Conservation (phyloP, 225 moss, liverwort and hornwort genomes). For the Rhytidiadelphus loreus region DNA sequence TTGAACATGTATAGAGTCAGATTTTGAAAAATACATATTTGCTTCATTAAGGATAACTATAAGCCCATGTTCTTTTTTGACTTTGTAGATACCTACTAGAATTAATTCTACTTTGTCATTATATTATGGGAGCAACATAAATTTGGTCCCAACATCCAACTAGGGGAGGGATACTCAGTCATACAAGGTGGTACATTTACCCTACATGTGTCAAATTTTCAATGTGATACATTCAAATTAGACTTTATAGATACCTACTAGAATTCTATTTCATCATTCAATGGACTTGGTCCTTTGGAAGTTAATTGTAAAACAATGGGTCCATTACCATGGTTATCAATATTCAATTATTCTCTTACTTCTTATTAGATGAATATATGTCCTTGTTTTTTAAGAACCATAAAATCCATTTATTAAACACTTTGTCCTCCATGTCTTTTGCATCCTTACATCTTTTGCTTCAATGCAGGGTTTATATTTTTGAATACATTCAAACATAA, state of each 20-base stretch:
- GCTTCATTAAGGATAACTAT: too few relatives aligned
- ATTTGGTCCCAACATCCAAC: neutral
- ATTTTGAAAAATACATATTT: too few relatives aligned
- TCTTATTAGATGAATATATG: neutral
- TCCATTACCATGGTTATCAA: neutral
- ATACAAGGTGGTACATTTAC: neutral
- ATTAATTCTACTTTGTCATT: neutral
- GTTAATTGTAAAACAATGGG: neutral
- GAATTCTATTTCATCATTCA: neutral
- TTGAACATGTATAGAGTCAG: too few relatives aligned
- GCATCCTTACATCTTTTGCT: neutral
- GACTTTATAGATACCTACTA: neutral
- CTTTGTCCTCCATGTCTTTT: neutral
- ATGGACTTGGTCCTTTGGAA: fast-evolving
- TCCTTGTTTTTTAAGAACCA: neutral
- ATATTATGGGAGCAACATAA: neutral
- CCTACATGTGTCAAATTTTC: neutral
- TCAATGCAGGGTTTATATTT: neutral
- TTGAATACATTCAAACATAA: neutral
- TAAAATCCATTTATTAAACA: neutral
- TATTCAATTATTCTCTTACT: fast-evolving
- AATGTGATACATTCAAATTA: neutral
- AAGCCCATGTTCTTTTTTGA: too few relatives aligned
- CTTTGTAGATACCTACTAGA: neutral
- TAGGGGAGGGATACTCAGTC: fast-evolving